phyloP scores from a whole-genome alignment of 768 basidiomycete species.

The Amanita inopinata region DNA sequence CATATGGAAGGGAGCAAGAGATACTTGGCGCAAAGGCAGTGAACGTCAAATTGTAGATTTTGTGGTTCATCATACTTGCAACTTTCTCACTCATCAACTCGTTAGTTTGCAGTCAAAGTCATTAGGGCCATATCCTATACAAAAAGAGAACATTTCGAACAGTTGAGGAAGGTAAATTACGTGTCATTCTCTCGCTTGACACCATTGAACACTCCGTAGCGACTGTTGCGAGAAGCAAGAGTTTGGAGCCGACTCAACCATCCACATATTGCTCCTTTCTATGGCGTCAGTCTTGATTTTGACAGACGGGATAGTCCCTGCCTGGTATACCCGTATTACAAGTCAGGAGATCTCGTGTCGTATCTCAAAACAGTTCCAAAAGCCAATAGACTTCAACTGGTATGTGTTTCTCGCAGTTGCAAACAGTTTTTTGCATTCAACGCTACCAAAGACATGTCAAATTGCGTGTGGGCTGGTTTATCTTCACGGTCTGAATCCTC shows the following conservation, averaged over 20 bases:
- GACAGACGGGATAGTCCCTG: constrained; percentile 9
- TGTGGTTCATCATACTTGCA: background rate
- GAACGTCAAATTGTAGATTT: background rate
- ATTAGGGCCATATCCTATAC: constrained; percentile 1
- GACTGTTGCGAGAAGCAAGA: constrained; percentile 11
- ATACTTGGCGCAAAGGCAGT: background rate
- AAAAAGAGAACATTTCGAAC: background rate
- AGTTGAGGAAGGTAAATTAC: background rate
- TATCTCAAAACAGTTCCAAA: constrained; percentile 10
- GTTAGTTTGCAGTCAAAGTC: constrained; percentile 7
- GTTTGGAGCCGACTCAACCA: constrained; percentile 11
- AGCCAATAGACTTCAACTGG: constrained; percentile 8
- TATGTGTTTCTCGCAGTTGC: background rate
- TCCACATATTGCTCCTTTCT: constrained; percentile 12
- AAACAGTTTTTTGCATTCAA: background rate
- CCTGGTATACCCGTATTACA: constrained; percentile 13
- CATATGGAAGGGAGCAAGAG: constrained; percentile 12
- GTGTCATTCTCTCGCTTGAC: background rate
- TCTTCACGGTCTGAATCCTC: constrained; percentile 12
- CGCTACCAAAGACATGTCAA: constrained; percentile 11
- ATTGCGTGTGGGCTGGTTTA: constrained; percentile 13
- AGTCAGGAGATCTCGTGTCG: constrained; percentile 10
- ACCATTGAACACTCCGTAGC: constrained; percentile 4
- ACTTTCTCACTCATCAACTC: background rate
- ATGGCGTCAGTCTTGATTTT: constrained; percentile 13